These are phyloP conservation scores for Chaetomium tenue DNA, from an alignment of 495 filamentous ascomycete genomes.

Conservation along the genomic window DNA sequence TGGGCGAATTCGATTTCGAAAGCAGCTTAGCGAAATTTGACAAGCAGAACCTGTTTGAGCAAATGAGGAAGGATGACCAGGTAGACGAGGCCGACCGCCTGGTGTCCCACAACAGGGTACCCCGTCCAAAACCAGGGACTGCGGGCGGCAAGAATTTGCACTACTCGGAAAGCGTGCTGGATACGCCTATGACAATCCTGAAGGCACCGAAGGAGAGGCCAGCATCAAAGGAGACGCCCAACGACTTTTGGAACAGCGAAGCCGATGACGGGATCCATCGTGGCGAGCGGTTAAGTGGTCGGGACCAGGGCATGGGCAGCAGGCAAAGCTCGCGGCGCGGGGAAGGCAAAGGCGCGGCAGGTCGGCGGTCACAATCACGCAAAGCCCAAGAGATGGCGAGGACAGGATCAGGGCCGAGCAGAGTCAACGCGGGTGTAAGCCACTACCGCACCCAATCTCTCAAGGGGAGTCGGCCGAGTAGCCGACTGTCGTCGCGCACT, in stretches of 20 bases:
- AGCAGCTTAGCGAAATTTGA: slow-evolving; percentile 89
- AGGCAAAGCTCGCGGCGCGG: slow-evolving; percentile 51
- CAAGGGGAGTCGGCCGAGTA: slow-evolving; percentile 38
- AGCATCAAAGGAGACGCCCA: slow-evolving; percentile 41
- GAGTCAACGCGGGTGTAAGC: slow-evolving; percentile 51
- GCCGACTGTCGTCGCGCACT: slow-evolving; percentile 33
- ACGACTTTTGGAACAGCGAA: slow-evolving; percentile 66
- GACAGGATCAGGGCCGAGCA: slow-evolving; percentile 37
- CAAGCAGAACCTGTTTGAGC: slow-evolving; percentile 81
- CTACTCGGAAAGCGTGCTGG: slow-evolving; percentile 87
- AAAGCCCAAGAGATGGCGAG: slow-evolving; percentile 52
- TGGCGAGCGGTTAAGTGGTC: slow-evolving; percentile 47
- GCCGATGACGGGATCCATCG: slow-evolving; percentile 58
- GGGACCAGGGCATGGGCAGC: slow-evolving; percentile 44
- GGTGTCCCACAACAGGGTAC: slow-evolving; percentile 80
- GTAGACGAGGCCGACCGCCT: slow-evolving; percentile 85
- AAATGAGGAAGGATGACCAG: slow-evolving; percentile 81
- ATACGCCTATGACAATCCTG: slow-evolving; percentile 44
- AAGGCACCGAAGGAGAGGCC: slow-evolving; percentile 47
- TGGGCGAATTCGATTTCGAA: slow-evolving; percentile 91
- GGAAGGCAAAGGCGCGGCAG: slow-evolving; percentile 46
- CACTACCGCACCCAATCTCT: slow-evolving; percentile 30
- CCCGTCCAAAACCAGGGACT: slow-evolving; percentile 68
- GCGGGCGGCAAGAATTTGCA: slow-evolving; percentile 87
- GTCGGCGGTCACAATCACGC: slow-evolving; percentile 55